A percentile compares a stretch with the other conserved stretches of the same genome.
These are phyloP conservation scores for Ceratobasidium sp. DNA, from an alignment of 1,284 basidiomycete species.

Conservation along the genomic window DNA sequence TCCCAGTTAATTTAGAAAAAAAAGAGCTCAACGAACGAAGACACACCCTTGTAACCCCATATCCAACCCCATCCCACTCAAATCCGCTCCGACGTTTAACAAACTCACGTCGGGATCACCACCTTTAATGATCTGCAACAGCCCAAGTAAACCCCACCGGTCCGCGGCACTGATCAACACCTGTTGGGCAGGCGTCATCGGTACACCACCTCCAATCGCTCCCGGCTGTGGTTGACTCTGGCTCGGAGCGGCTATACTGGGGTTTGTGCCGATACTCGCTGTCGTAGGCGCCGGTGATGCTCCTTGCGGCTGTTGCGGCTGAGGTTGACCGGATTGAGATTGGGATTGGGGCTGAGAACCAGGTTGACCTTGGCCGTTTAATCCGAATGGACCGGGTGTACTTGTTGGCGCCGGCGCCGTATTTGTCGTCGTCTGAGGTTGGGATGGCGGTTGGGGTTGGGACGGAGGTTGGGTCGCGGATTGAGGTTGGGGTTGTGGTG, in stretches of 20 bases:
- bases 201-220: constrained; percentile 59
- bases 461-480: constrained; percentile 56
- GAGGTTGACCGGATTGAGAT: constrained; percentile 32
- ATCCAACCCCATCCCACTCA: constrained; percentile 94
- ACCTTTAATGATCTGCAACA: constrained; percentile 93
- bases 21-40: constrained; percentile 32
- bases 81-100: constrained; percentile 91
- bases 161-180: constrained; percentile 95
- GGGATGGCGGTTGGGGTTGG: constrained; percentile 47
- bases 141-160: constrained; percentile 91
- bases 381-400: constrained; percentile 55
- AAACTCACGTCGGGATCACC: constrained; percentile 90
- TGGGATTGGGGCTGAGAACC: neutral
- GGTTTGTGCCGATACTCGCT: constrained; percentile 50
- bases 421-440: constrained; percentile 39
- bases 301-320: constrained; percentile 48
- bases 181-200: constrained; percentile 94
- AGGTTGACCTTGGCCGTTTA: constrained; percentile 40
- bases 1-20: neutral
- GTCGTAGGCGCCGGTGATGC: constrained; percentile 46
- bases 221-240: constrained; percentile 51
- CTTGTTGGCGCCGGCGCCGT: constrained; percentile 57
- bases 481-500: constrained; percentile 49
- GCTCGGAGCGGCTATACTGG: constrained; percentile 47
- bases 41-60: constrained; percentile 87